Evolutionary conservation across 306 rosid species (phyloP), one percentile per base, ranked within the genome.

Genomic region (Lupinus albus): DNA sequence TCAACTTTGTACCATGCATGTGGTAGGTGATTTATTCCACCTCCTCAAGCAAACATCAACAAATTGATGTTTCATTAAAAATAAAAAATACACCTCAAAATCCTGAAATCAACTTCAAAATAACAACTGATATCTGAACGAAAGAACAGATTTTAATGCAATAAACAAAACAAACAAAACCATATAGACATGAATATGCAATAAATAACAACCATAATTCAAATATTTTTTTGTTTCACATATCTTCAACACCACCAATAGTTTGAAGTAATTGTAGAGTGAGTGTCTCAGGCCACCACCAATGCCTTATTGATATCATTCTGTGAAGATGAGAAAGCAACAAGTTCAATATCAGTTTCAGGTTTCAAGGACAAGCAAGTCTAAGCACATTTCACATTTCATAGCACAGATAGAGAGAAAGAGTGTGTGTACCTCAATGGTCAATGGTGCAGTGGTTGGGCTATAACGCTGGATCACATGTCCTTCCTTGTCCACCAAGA

Each of bases 241-340:
- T 66, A 64, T 77, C 65, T 64, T 74, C 50, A 63, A 25, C 74
- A 45, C 8, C 15, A 54, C 11, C 71, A 61, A 62, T 36, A 8
- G 30, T 16, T 17, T 54, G 18, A 62, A 58, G 51, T 56, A 63
- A 46, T 47, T 46, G 51, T 18, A 12, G 14, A 65, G 47, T 9
- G 14, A 65, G 47, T 9, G 68, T 52, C 65, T 88, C 85, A 85
- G 45, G 45, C 90, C 54, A 67, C 80, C 80, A 85, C 85, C 72
- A 94, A 72, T 6, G 95, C 97, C 76, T 85, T 88, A 85, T 88
- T 86, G 80, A 93, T 81, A 73, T 90, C 96, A 28, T 4, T 71
- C 97, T 92, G 79, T 63, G 61, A 25, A 25, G 45, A 72, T 25
- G 38, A 21, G 12, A 52, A 64, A 20, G 48, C 15, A 72, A 17